Evolutionary conservation across 2,329 filamentous ascomycete genomes (phyloP).

Genomic region (Exophiala sideris): DNA sequence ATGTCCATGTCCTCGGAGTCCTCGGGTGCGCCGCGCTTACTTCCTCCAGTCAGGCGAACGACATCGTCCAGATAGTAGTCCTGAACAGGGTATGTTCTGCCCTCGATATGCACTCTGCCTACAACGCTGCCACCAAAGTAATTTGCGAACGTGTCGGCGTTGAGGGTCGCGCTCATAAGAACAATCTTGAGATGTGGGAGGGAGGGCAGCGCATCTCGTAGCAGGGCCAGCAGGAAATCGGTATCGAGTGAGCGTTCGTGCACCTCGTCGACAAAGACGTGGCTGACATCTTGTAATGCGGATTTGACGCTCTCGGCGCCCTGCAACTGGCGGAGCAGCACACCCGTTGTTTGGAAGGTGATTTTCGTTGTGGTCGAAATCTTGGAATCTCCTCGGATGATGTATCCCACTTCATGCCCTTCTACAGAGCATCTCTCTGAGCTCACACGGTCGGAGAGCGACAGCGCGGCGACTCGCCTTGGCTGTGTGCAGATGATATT

Average conservation of each 20-base stretch:
- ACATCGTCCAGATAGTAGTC: slow-evolving; percentile 91
- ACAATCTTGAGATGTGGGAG: slow-evolving; percentile 82
- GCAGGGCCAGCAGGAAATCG: slow-evolving; percentile 83
- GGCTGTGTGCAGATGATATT: slow-evolving; percentile 97
- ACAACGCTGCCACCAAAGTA: slow-evolving; percentile 79
- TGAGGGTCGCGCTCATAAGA: slow-evolving; percentile 93
- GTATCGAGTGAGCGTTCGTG: slow-evolving; percentile 94
- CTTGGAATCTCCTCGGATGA: slow-evolving; percentile 86
- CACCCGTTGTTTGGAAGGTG: slow-evolving; percentile 93
- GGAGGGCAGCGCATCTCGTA: slow-evolving; percentile 73
- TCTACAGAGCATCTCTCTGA: slow-evolving; percentile 81
- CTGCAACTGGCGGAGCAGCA: slow-evolving; percentile 84
- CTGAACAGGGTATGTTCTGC: slow-evolving; percentile 82
- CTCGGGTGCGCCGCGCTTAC: background rate
- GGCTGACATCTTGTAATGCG: slow-evolving; percentile 83
- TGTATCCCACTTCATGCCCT: slow-evolving; percentile 86
- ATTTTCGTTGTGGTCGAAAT: slow-evolving; percentile 75
- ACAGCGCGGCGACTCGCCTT: slow-evolving; percentile 87
- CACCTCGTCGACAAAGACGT: slow-evolving; percentile 94
- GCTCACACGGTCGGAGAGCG: slow-evolving; percentile 88
- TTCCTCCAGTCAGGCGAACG: slow-evolving; percentile 64
- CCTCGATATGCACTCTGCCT: slow-evolving; percentile 79
- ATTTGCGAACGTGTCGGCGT: slow-evolving; percentile 76
- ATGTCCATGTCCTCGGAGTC: slow-evolving; percentile 29
- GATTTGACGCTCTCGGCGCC: slow-evolving; percentile 49